These are phyloP conservation scores for Leptodontidium sp. DNA, from an alignment of 2,329 filamentous ascomycete genomes.

Conservation along the genomic window DNA sequence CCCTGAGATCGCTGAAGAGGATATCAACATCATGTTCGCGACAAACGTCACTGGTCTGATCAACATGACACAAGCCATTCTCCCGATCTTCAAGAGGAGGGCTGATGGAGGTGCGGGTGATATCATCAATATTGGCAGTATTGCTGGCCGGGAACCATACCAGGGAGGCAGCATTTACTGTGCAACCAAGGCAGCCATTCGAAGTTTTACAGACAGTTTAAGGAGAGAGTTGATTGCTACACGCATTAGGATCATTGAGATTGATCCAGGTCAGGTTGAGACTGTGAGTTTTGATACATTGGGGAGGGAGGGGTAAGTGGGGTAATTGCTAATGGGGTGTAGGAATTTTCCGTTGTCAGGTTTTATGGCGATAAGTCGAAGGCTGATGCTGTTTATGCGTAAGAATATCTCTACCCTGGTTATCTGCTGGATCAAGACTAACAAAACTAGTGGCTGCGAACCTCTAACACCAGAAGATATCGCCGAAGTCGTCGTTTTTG, in stretches of 20 bases:
- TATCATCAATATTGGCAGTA: conserved; percentile 94
- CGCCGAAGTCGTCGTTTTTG: conserved; percentile 88
- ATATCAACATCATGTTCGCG: conserved; percentile 86
- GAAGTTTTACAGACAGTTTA: conserved; percentile 83
- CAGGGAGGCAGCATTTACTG: conserved; percentile 90
- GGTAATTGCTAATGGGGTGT: conserved; percentile 14
- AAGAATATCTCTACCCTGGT: conserved; percentile 47
- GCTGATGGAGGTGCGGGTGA: conserved; percentile 81
- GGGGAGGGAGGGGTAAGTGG: conserved; percentile 1
- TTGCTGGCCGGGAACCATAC: conserved; percentile 90
- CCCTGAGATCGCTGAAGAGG: conserved; percentile 80
- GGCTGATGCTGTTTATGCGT: conserved; percentile 90
- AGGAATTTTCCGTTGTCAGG: conserved; percentile 88
- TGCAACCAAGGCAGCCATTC: conserved; percentile 88
- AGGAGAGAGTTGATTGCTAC: conserved; percentile 84
- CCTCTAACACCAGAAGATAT: conserved; percentile 91
- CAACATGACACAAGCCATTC: conserved; percentile 92
- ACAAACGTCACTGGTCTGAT: conserved; percentile 97
- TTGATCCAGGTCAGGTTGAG: conserved; percentile 93
- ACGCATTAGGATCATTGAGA: conserved; percentile 82
- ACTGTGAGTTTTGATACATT: conserved; percentile 61
- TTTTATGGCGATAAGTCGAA: conserved; percentile 90
- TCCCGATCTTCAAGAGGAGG: conserved; percentile 79
- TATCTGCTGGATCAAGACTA: conserved; percentile 23
- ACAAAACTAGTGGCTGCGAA: conserved; percentile 68